Evolutionary conservation across 129 eudicot species (phyloP).

Genomic region (sunflower (Helianthus annuus)): HanXRQr2.0-SUNRISE NC_035448.2:186903797-186904296

Average conservation of each 20-base stretch:
- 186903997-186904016: slow-evolving; percentile 48
- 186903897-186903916: slow-evolving; percentile 82
- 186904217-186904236: no score
- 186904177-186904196: no score
- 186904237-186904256: no score
- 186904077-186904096: slow-evolving; percentile 79
- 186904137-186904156: no score
- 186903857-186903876: slow-evolving; percentile 93
- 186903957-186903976: slow-evolving; percentile 88
- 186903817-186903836: slow-evolving; percentile 22
- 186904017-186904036: slow-evolving; percentile 64
- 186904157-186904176: no score
- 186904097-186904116: slow-evolving; percentile 75
- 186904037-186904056: slow-evolving; percentile 65
- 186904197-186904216: no score
- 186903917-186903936: slow-evolving; percentile 80
- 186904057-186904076: slow-evolving; percentile 84
- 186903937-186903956: slow-evolving; percentile 92
- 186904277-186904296: no score
- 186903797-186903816: slow-evolving; percentile 18
- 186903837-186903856: background rate
- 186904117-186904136: slow-evolving; percentile 25
- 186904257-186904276: no score
- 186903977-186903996: slow-evolving; percentile 71
- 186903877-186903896: slow-evolving; percentile 83